These are phyloP conservation scores for Colletotrichum tanaceti DNA, from an alignment of 2,329 filamentous ascomycete genomes.

Conservation along the genomic window DNA sequence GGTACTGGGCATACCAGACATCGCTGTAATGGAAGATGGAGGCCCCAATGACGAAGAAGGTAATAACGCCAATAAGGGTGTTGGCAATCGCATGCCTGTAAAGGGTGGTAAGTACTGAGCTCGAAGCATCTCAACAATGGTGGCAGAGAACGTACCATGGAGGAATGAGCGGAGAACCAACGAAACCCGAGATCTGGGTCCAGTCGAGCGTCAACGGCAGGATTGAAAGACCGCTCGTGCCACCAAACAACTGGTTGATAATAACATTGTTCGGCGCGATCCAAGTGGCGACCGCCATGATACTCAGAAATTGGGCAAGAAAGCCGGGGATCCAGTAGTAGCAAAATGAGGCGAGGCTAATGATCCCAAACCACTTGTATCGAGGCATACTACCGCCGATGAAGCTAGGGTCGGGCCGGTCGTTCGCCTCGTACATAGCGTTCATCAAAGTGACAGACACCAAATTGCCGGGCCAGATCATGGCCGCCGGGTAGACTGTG, in stretches of 20 bases:
- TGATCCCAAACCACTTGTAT: constrained; percentile 71
- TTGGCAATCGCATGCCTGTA: constrained; percentile 78
- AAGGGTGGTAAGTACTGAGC: constrained; percentile 10
- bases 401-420: constrained; percentile 61
- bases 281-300: constrained; percentile 80
- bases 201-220: constrained; percentile 82
- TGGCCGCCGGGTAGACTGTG: constrained; percentile 71
- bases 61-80: constrained; percentile 73
- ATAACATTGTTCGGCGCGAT: constrained; percentile 74
- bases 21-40: constrained; percentile 73
- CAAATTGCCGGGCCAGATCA: constrained; percentile 80
- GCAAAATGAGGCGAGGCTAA: constrained; percentile 67
- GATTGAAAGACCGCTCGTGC: constrained; percentile 73
- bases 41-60: constrained; percentile 72
- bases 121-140: too few species aligned
- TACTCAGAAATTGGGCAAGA: constrained; percentile 75
- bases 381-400: constrained; percentile 74
- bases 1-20: constrained; percentile 71
- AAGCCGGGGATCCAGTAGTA: constrained; percentile 79
- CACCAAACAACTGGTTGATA: constrained; percentile 80
- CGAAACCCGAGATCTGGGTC: constrained; percentile 77
- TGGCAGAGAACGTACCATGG: constrained; percentile 66
- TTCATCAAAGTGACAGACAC: constrained; percentile 76
- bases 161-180: constrained; percentile 75
- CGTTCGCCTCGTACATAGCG: constrained; percentile 75